Percentiles rank a stretch among this genome's conserved stretches.
These are phyloP conservation scores for Suillus fuscotomentosus DNA, from an alignment of 768 basidiomycete species.

Conservation along the genomic window DNA sequence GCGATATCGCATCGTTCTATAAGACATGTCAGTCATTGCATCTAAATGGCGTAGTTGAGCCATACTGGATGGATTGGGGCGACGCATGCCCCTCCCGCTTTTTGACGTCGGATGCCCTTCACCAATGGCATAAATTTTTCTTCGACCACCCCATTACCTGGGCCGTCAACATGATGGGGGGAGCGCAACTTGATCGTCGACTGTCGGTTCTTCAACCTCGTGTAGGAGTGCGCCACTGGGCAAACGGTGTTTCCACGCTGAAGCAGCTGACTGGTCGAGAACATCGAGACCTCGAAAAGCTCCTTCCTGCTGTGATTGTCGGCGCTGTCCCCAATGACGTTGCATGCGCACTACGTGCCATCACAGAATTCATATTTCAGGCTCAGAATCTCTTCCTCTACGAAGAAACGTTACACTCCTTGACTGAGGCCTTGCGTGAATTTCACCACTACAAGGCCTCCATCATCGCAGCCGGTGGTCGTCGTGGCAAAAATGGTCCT, in stretches of 20 bases:
- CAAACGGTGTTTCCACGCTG: slow-evolving; percentile 6
- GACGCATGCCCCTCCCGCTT: slow-evolving; percentile 18
- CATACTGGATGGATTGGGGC: slow-evolving; percentile 34
- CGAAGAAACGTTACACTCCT: slow-evolving; percentile 15
- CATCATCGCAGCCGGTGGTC: slow-evolving; percentile 7
- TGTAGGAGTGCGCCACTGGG: slow-evolving; percentile 4
- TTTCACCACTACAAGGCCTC: slow-evolving; percentile 13
- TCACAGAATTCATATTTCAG: slow-evolving; percentile 39
- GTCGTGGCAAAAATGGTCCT: slow-evolving; percentile 7
- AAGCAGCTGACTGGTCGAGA: slow-evolving; percentile 10
- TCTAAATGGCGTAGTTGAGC: slow-evolving; percentile 16
- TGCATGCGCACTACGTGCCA: slow-evolving; percentile 31
- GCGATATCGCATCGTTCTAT: slow-evolving; percentile 15
- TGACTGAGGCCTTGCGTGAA: slow-evolving; percentile 2
- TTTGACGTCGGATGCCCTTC: slow-evolving; percentile 26
- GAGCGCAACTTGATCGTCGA: slow-evolving; percentile 23
- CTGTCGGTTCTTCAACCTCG: slow-evolving; percentile 22
- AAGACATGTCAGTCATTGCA: not conserved
- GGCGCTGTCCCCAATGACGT: slow-evolving; percentile 27
- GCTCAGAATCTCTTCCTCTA: slow-evolving; percentile 29
- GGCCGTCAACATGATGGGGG: slow-evolving; percentile 13
- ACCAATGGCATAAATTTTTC: slow-evolving; percentile 26
- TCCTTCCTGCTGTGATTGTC: not conserved
- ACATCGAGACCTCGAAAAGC: slow-evolving; percentile 9
- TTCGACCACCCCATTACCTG: slow-evolving; percentile 20